These are phyloP conservation scores for Fusarium pseudonygamai DNA, from an alignment of 2,329 filamentous ascomycete genomes.

Conservation along the genomic window DNA sequence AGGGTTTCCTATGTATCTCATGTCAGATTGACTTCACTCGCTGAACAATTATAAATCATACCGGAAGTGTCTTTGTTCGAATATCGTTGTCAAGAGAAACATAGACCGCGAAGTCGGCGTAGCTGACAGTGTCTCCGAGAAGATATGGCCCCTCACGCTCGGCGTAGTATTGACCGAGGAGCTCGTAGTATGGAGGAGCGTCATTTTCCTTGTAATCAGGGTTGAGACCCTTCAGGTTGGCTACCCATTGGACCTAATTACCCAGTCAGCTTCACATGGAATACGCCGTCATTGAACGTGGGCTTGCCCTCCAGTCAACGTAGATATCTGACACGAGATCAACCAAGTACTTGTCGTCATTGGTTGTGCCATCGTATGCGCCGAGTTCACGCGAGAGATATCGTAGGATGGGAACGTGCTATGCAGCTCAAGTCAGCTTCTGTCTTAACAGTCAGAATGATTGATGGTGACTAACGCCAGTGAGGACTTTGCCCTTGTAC, in stretches of 20 bases:
- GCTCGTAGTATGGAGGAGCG: slow-evolving; percentile 44
- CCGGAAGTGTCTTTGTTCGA: slow-evolving; percentile 46
- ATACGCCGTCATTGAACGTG: accelerated
- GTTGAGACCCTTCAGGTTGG: slow-evolving; percentile 37
- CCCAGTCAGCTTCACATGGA: neutral
- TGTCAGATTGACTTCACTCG: accelerated
- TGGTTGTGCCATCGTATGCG: slow-evolving; percentile 50
- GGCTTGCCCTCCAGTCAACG: slow-evolving; percentile 51
- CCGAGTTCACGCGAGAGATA: slow-evolving; percentile 49
- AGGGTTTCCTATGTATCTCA: neutral
- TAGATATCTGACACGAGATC: slow-evolving; percentile 52
- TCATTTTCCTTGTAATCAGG: slow-evolving; percentile 46
- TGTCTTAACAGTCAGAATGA: accelerated
- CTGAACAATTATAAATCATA: slow-evolving; percentile 36
- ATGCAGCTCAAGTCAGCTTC: neutral
- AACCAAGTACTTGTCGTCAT: slow-evolving; percentile 49
- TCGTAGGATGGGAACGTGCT: slow-evolving; percentile 44
- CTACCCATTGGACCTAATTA: slow-evolving; percentile 38
- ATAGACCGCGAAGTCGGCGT: slow-evolving; percentile 52
- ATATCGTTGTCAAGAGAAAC: slow-evolving; percentile 52
- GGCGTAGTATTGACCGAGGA: slow-evolving; percentile 45
- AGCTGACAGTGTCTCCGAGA: slow-evolving; percentile 49
- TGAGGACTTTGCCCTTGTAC: slow-evolving; percentile 8
- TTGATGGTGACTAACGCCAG: neutral
- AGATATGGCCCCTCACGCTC: slow-evolving; percentile 48